Percentiles rank a stretch among this genome's conserved stretches.
Conservation (phyloP, 495 filamentous ascomycete genomes). For the Tricharina praecox region DNA sequence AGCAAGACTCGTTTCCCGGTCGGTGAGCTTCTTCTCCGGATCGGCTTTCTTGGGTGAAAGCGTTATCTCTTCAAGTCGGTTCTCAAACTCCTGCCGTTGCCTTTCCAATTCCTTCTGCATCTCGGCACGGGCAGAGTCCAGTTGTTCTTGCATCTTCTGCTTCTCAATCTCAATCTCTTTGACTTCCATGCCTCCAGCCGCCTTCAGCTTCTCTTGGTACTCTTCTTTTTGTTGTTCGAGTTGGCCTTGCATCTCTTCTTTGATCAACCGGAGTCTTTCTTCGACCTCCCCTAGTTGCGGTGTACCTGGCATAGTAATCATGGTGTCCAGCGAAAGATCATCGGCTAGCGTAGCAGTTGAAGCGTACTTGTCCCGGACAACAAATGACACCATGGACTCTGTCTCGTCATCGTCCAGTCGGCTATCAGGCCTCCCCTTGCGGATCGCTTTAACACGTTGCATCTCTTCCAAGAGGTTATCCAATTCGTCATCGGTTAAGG, state of each 20-base stretch:
- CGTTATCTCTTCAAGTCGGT: conserved; percentile 43
- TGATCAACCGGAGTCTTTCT: conserved; percentile 52
- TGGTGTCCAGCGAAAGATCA: conserved; percentile 90
- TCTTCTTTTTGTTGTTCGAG: conserved; percentile 75
- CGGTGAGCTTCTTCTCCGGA: conserved; percentile 41
- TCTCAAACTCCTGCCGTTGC: conserved; percentile 63
- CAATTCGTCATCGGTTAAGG: conserved; percentile 81
- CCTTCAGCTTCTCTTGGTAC: conserved; percentile 63
- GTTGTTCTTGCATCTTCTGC: conserved; percentile 66
- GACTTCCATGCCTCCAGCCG: conserved; percentile 58
- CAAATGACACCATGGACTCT: conserved; percentile 47
- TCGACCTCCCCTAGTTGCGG: conserved; percentile 62
- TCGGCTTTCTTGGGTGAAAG: conserved; percentile 32
- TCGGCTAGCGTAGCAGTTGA: conserved; percentile 78
- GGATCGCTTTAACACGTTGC: conserved; percentile 65
- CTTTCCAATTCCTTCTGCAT: conserved; percentile 64
- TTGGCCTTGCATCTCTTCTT: conserved; percentile 76
- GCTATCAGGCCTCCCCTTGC: conserved; percentile 55
- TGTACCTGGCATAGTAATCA: conserved; percentile 82
- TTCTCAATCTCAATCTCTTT: conserved; percentile 76
- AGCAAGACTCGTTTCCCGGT: conserved; percentile 54
- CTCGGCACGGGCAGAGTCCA: conserved; percentile 62
- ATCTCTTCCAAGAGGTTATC: conserved; percentile 93
- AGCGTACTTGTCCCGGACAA: conserved; percentile 81
- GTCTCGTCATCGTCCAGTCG: conserved; percentile 50